phyloP scores from a whole-genome alignment of 371 early-diverging fungal species.

The Enterospora canceri region DNA sequence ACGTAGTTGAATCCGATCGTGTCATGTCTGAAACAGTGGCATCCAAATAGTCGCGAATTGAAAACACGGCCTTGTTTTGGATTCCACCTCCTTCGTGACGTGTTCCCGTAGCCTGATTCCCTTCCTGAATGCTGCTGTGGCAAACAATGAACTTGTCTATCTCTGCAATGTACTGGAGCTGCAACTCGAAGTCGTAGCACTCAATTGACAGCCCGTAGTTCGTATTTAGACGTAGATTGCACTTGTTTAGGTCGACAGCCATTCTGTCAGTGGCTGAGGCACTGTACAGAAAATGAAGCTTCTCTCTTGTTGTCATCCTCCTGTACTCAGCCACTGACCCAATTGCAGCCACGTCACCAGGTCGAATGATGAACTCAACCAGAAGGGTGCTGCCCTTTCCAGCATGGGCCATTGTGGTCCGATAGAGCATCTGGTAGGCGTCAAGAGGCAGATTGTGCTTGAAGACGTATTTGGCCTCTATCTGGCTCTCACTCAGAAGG shows the following conservation, averaged over 20 bases:
- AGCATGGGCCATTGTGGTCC: not conserved
- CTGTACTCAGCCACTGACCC: not conserved
- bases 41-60: no score
- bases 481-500: not conserved
- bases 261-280: not conserved
- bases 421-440: not conserved
- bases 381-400: not conserved
- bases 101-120: no score
- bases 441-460: not conserved
- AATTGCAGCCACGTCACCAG: not conserved
- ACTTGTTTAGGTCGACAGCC: not conserved
- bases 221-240: not conserved
- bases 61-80: no score
- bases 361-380: not conserved
- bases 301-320: not conserved
- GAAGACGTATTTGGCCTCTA: not conserved
- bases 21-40: no score
- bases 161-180: not conserved
- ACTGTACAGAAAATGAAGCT: not conserved
- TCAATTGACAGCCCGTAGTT: not conserved
- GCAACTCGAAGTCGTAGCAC: not conserved
- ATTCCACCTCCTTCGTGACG: not conserved
- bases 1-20: no score
- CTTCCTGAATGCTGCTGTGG: no score
- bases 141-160: not conserved